Percentiles rank a stretch among this genome's conserved stretches.
phyloP scores from a whole-genome alignment of 768 basidiomycete genomes.

The Lactarius deliciosus region DNA sequence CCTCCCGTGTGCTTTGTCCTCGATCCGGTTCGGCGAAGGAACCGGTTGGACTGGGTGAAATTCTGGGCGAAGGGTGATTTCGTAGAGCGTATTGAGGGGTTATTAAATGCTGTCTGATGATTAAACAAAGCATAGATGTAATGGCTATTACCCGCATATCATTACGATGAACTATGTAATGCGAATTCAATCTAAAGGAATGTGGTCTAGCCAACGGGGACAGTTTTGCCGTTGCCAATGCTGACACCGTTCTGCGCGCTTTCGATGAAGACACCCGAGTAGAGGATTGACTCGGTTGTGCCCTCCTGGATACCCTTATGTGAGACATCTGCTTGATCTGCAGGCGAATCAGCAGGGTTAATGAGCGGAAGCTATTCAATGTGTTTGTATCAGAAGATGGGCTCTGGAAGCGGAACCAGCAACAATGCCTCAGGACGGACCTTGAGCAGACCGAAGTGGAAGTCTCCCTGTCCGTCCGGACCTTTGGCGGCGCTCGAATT shows the following conservation, averaged over 20 bases:
- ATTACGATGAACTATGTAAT: not conserved
- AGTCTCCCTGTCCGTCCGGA: conserved; percentile 53
- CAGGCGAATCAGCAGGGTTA: conserved; percentile 44
- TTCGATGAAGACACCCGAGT: conserved; percentile 61
- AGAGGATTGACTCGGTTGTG: conserved; percentile 51
- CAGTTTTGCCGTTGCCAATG: conserved; percentile 33
- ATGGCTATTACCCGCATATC: not conserved
- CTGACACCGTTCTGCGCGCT: conserved; percentile 36
- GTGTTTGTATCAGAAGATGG: not conserved
- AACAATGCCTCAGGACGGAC: conserved; percentile 34
- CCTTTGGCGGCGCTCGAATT: conserved; percentile 46
- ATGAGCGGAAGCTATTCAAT: conserved; percentile 51
- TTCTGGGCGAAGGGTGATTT: conserved; percentile 29
- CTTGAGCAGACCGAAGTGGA: conserved; percentile 62
- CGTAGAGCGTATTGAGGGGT: conserved; percentile 29
- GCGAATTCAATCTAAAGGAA: not conserved
- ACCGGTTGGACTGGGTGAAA: conserved; percentile 32
- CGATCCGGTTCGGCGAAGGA: conserved; percentile 22
- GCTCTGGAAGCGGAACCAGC: not conserved
- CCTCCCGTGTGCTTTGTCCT: conserved; percentile 54
- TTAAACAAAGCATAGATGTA: not conserved
- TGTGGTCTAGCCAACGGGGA: not conserved
- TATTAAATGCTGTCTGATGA: conserved; percentile 18
- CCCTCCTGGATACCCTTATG: conserved; percentile 61
- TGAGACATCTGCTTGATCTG: conserved; percentile 54